Conservation (phyloP, 345 rosid species). For the Salix purpurea region DNA sequence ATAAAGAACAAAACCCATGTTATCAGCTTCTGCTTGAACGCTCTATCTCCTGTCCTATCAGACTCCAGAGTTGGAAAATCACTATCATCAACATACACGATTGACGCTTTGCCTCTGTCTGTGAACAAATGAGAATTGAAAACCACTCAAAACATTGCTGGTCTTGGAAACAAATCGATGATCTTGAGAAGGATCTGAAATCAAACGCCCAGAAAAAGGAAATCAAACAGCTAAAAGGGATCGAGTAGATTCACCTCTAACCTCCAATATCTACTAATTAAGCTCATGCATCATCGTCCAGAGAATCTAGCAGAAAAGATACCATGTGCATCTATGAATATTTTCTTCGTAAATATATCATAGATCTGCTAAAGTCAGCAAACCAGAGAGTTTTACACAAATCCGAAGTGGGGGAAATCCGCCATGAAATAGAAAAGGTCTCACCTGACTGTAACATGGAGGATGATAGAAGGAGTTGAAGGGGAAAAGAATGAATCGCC, state of each 20-base stretch:
- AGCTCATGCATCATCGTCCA: not conserved
- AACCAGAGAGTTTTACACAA: not conserved
- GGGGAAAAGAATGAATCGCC: not conserved
- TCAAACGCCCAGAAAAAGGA: not conserved
- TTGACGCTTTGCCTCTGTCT: not conserved
- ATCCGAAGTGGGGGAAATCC: not conserved
- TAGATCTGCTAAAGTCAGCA: conserved; percentile 34
- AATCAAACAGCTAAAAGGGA: not conserved
- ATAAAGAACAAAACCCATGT: conserved; percentile 3
- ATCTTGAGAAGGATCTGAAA: conserved; percentile 20
- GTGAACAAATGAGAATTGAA: not conserved
- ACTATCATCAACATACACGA: not conserved
- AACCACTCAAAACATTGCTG: conserved; percentile 3
- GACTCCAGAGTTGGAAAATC: not conserved
- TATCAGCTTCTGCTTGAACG: not conserved
- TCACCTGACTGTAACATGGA: conserved; percentile 30
- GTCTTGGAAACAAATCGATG: conserved; percentile 8
- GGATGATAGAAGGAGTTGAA: not conserved
- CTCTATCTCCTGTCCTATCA: not conserved
- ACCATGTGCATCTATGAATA: not conserved
- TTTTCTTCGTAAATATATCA: conserved; percentile 20
- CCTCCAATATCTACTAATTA: not conserved
- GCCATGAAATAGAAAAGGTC: conserved; percentile 2
- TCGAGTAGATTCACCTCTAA: not conserved
- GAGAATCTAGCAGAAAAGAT: not conserved